Conservation (phyloP, 495 filamentous ascomycete species). For the Cercophora sp. region DNA sequence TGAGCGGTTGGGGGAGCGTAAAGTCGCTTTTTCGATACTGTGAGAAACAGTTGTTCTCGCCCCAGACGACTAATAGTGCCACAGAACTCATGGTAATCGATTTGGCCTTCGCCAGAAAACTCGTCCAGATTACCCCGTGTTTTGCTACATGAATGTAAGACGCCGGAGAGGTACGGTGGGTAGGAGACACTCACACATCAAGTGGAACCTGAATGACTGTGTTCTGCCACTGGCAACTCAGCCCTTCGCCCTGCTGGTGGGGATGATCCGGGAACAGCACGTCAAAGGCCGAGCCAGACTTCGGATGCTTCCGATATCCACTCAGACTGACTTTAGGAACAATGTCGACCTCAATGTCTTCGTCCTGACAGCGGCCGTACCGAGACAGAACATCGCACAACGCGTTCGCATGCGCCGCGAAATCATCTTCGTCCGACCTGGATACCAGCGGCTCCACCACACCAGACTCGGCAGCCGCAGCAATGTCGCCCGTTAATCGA, state of each 20-base stretch:
- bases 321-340: conserved; percentile 1
- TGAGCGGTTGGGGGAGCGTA: too few relatives aligned
- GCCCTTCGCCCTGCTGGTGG: neutral
- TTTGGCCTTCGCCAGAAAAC: neutral
- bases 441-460: neutral
- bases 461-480: neutral
- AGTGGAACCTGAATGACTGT: neutral
- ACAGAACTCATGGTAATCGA: conserved; percentile 6
- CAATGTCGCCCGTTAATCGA: neutral
- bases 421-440: neutral
- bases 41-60: neutral
- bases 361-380: neutral
- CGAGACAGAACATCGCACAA: neutral
- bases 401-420: neutral
- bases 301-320: neutral
- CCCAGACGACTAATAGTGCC: neutral
- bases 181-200: neutral
- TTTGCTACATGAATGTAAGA: too few relatives aligned
- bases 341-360: neutral
- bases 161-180: too few relatives aligned
- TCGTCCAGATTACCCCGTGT: too few relatives aligned
- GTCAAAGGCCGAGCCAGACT: neutral
- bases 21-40: neutral
- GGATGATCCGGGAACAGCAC: conserved; percentile 1
- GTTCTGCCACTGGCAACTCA: neutral